Conservation (phyloP, 2,329 filamentous ascomycete species). For the Fusarium longipes region DNA sequence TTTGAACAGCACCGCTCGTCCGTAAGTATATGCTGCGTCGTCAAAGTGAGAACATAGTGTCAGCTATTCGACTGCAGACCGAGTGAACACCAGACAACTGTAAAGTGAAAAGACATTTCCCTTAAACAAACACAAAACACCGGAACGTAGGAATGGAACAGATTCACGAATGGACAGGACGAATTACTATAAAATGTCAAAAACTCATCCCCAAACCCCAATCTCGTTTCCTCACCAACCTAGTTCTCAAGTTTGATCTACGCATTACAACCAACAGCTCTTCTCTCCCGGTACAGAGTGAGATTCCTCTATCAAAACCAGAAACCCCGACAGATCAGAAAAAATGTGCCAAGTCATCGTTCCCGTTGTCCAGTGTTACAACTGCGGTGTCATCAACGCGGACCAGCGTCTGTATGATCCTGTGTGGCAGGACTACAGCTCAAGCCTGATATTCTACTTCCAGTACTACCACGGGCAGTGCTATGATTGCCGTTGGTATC, state of each 20-base stretch:
- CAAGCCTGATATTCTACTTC: not conserved
- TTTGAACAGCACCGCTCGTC: not conserved
- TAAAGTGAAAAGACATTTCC: no score
- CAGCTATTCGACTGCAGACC: not conserved
- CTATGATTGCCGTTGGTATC: not conserved
- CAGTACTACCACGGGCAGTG: not conserved
- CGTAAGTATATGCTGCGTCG: not conserved
- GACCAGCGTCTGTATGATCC: not conserved
- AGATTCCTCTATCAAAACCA: no score
- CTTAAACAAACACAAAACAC: not conserved
- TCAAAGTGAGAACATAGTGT: not conserved
- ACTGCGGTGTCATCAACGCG: not conserved
- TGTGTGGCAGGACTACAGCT: not conserved
- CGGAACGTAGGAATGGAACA: not conserved
- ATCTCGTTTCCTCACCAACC: not conserved
- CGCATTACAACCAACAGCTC: not conserved
- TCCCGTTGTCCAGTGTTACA: not conserved
- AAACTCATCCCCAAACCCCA: not conserved
- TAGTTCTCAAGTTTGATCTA: not conserved
- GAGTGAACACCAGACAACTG: not conserved
- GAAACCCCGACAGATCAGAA: no score
- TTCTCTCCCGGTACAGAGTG: not conserved
- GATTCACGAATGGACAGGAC: not conserved
- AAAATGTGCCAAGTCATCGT: not conserved
- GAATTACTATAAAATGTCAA: not conserved